Base-by-base conservation (phyloP, 2,329 filamentous ascomycete genomes). In the Fusarium sp. region DNA sequence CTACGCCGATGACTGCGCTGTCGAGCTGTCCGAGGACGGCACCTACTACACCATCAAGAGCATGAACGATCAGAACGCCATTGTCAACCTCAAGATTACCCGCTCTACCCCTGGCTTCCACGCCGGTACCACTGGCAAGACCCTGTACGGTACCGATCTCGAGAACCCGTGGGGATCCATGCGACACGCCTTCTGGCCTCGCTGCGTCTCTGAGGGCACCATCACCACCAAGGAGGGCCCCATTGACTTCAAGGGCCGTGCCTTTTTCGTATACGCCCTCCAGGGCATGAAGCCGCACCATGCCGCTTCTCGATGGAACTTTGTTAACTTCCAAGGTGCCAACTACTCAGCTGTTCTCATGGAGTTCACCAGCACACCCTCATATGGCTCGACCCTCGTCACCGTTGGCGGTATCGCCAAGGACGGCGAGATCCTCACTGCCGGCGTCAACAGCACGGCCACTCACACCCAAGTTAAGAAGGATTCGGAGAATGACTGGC, bases 241-340 rank as follows among this genome's bases (percentile, higher is more conserved):
- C 34, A 83, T 97, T 61, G 89, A 97, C 75, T 88, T 97, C 76
- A 89, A 87, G 72, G 94, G 94, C 54, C 86, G 83, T 63, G 93
- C 88, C 29, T 81, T 96, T 71, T 94, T 93, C 78, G 83, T 90
- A 67, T 90, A 95, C 76, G 93, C 92, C 36, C 81, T 98, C 46
- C 95, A 98, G 80, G 95, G 93, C 75, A 98, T 98, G 94, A 99
- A 99, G 85, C 95, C 95, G 36, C 95, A 99, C 77, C 96, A 99
- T 75, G 91, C 93, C 58, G 93, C 94, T 61, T 88, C 91, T 28
- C 88, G 86, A 64, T 99, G 95, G 95, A 97, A 95, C 79, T 99
- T 97, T 80, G 84, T 87, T 77, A 87, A 93, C 79, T 97, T 97
- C 81, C 93, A 98, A 75, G 89, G 91, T 12, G 90, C 92, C 22